Conservation (phyloP, 176 grass and related monocot species). For the Bromus sterilis region DNA sequence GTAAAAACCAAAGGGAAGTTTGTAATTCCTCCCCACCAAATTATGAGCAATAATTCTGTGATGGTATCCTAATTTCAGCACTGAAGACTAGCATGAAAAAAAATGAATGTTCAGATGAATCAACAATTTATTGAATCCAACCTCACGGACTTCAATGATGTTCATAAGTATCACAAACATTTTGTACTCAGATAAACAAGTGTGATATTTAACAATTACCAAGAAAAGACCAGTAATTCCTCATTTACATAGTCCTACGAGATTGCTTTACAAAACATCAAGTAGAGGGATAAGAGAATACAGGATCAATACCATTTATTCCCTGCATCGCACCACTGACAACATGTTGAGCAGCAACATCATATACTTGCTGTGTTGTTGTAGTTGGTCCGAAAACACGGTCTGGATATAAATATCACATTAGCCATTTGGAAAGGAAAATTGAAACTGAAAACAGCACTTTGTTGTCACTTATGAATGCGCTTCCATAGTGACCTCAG, state of each 20-base stretch:
- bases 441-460: background rate
- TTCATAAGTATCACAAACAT: background rate
- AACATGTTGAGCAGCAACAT: slow-evolving; percentile 98
- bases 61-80: slow-evolving; percentile 1
- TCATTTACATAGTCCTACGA: background rate
- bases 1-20: slow-evolving; percentile 2
- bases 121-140: background rate
- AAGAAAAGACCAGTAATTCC: background rate
- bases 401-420: slow-evolving; percentile 35
- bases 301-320: slow-evolving; percentile 66
- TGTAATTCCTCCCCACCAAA: background rate
- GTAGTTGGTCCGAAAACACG: slow-evolving; percentile 98
- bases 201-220: background rate
- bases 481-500: background rate
- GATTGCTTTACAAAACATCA: background rate
- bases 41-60: background rate
- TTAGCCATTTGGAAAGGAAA: background rate
- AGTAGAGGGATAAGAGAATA: background rate
- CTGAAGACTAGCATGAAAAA: slow-evolving; percentile 2
- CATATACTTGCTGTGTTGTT: slow-evolving; percentile 97
- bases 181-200: background rate
- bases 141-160: background rate
- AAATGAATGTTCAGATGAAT: background rate
- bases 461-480: background rate
- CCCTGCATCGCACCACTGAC: slow-evolving; percentile 90